Percentiles rank a stretch among this genome's conserved stretches.
These are phyloP conservation scores for Chimonanthus salicifolius DNA, from an alignment of 164 flowering plant genomes.

Conservation along the genomic window DNA sequence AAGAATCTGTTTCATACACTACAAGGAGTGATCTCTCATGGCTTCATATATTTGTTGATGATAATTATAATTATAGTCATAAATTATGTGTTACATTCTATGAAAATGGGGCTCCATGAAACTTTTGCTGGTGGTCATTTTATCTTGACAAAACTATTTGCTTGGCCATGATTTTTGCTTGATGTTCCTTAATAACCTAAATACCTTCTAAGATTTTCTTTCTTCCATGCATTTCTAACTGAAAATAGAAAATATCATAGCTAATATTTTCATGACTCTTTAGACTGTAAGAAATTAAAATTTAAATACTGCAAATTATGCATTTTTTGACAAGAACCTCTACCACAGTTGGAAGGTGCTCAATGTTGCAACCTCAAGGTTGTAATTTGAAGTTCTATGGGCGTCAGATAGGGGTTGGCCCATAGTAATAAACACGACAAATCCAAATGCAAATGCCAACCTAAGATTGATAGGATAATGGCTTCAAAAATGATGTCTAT, in stretches of 20 bases:
- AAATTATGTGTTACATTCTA: not conserved
- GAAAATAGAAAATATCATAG: not conserved
- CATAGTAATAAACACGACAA: no score
- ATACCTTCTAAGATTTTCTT: not conserved
- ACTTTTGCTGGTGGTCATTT: not conserved
- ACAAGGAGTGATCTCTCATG: not conserved
- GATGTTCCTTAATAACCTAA: not conserved
- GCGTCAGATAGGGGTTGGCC: no score
- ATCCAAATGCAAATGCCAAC: no score
- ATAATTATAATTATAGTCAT: not conserved
- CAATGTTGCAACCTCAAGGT: no score
- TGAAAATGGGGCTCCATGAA: not conserved
- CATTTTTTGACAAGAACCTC: no score
- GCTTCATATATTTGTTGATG: not conserved
- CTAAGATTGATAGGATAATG: no score
- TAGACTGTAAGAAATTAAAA: not conserved
- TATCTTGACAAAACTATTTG: not conserved
- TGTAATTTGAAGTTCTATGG: no score
- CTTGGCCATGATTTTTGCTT: not conserved
- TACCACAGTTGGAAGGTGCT: no score
- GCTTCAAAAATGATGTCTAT: no score
- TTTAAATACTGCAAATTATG: no score
- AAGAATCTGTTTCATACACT: not conserved
- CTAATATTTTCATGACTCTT: not conserved
- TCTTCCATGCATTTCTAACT: not conserved